Base-by-base conservation (phyloP, 331 rosid genomes). In the Cucumis variabilis region DNA sequence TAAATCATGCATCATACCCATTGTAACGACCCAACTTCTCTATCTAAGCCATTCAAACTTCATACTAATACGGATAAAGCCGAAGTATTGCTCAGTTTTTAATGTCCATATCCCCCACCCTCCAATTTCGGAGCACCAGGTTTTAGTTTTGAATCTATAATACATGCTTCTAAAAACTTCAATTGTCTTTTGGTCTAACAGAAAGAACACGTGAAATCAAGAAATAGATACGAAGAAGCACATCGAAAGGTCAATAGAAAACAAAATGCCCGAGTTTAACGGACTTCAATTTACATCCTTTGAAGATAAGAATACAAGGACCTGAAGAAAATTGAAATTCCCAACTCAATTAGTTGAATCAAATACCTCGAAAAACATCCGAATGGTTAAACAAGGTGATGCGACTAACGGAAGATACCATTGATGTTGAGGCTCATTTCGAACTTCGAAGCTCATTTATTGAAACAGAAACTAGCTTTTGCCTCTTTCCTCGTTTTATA, bases 71-170 rank as follows among this genome's bases (percentile, higher is more conserved):
- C 62, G 12, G 30, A 75, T 44, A 41, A 19, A 73, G 48, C 21
- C n/a, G 65, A 50, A 77, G 21, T 13, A 77, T 48, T 41, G 10
- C 65, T 21, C 83, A 77, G n/a, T 24, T 77, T 24, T 48, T 48
- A 48, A 48, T 9, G 51, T 48, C 51, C 51, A 10, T 9, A 48
- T 48, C 51, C 51, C 51, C 51, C 51, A 48, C 51, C 41, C 20
- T 19, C 63, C 19, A 50, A 78, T 78, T 28, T 20, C 66, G n/a
- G 15, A 78, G 13, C 66, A 50, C 63, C 12, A 16, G 46, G 21
- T 70, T 76, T 46, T 53, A 75, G 82, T 70, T n/a, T 46, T 21
- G 25, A 76, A 48, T 17, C 37, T 14, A 76, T n/a, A 78, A 77
- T 6, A 78, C 33, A 25, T 25, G 15, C 62, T 77, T 50, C 23